Conservation (phyloP, 352 stramenopile species). For the Discostella stelligera region DNA sequence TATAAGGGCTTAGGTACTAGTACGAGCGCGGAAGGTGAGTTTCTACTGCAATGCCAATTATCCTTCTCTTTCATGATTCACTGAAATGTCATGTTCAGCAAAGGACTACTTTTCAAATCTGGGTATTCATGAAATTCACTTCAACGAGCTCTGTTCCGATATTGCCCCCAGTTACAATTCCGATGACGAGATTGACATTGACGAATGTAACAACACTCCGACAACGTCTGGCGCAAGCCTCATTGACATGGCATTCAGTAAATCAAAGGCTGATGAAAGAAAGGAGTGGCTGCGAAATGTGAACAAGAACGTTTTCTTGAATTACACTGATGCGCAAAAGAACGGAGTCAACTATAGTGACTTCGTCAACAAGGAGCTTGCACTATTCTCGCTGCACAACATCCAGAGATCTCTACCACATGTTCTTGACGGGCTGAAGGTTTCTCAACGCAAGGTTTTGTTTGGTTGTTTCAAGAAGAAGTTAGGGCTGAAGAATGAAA, state of each 20-base stretch:
- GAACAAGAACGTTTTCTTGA: conserved; percentile 89
- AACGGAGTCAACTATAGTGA: conserved; percentile 90
- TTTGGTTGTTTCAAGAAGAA: conserved; percentile 98
- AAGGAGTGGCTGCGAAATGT: conserved; percentile 93
- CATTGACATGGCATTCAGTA: conserved; percentile 99
- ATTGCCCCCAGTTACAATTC: conserved; percentile 8
- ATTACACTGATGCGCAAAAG: conserved; percentile 85
- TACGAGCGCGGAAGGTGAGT: conserved; percentile 84
- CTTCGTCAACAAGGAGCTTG: conserved; percentile 98
- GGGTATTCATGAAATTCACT: conserved; percentile 91
- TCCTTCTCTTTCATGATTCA: no score
- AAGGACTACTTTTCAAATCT: conserved; percentile 98
- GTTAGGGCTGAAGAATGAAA: conserved; percentile 96
- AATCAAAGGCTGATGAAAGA: conserved; percentile 92
- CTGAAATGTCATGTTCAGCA: conserved; percentile 57
- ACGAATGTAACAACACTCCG: conserved; percentile 39
- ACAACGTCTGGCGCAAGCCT: conserved; percentile 86
- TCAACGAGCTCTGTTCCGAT: conserved; percentile 64
- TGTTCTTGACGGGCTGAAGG: conserved; percentile 95
- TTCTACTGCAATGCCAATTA: not conserved
- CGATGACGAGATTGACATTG: conserved; percentile 55
- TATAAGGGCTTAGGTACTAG: conserved; percentile 99
- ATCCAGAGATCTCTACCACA: conserved; percentile 94
- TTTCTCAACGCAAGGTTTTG: conserved; percentile 95
- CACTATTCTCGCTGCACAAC: conserved; percentile 97